These are phyloP conservation scores for Stephanodiscus minutulus DNA, from an alignment of 108 stramenopile species.

Conservation along the genomic window DNA sequence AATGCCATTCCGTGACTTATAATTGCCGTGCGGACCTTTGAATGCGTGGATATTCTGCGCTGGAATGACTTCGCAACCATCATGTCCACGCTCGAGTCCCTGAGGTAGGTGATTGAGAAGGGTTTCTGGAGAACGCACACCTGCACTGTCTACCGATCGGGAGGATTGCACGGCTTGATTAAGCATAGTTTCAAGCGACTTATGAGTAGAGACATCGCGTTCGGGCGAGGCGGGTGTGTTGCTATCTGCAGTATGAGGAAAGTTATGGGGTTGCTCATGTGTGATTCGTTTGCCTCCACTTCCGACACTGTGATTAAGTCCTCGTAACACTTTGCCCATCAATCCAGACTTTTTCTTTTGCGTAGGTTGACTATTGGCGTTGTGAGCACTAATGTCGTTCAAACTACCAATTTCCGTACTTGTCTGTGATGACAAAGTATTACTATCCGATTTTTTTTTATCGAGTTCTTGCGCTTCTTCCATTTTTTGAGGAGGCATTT, in stretches of 20 bases:
- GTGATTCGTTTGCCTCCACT: conserved; percentile 20
- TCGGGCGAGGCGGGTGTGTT: conserved; percentile 30
- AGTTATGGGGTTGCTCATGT: conserved; percentile 9
- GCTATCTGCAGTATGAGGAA: conserved; percentile 7
- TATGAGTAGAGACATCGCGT: conserved; percentile 54
- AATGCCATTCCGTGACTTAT: conserved; percentile 62
- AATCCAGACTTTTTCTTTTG: conserved; percentile 26
- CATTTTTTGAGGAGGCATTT: conserved; percentile 25
- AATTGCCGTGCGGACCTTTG: conserved; percentile 49
- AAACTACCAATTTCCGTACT: not conserved
- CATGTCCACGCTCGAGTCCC: conserved; percentile 56
- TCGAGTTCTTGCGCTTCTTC: conserved; percentile 2
- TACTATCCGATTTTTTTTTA: not conserved
- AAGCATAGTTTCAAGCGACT: conserved; percentile 66
- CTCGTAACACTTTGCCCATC: conserved; percentile 34
- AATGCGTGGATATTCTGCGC: conserved; percentile 67
- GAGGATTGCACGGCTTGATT: conserved; percentile 53
- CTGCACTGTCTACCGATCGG: conserved; percentile 47
- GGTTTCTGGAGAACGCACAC: conserved; percentile 54
- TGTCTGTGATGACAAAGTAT: not conserved
- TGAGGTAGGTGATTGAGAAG: conserved; percentile 55
- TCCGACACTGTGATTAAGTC: conserved; percentile 12
- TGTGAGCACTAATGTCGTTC: not conserved
- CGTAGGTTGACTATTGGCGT: conserved; percentile 1
- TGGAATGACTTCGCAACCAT: conserved; percentile 74